Evolutionary conservation across 2,329 filamentous ascomycete genomes (phyloP).

Genomic region (Lasiodiplodia citricola): DNA sequence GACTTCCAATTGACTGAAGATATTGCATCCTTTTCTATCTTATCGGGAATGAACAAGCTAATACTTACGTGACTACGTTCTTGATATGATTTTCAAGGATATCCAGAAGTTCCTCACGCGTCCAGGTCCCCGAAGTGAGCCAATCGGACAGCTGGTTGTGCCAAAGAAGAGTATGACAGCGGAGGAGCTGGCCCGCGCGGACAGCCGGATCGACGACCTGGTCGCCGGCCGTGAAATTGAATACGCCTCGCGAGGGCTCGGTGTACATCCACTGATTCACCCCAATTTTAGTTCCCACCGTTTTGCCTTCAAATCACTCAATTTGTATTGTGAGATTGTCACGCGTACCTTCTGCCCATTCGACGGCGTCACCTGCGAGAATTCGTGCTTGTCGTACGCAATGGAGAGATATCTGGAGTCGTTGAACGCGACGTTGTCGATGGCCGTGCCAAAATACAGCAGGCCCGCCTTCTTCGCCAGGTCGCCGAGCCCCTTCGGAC

Average conservation of each 20-base stretch:
- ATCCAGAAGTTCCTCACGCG: constrained; percentile 60
- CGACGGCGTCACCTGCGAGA: constrained; percentile 68
- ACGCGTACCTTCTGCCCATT: constrained; percentile 61
- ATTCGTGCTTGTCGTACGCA: constrained; percentile 61
- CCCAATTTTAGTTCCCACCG: background rate
- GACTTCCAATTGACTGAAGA: too few species aligned
- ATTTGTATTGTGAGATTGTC: too few species aligned
- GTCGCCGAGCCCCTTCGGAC: constrained; percentile 50
- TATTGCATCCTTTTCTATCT: too few species aligned
- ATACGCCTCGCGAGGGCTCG: constrained; percentile 62
- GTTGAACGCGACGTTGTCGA: constrained; percentile 60
- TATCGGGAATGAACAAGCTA: too few species aligned
- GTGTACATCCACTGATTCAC: constrained; percentile 63
- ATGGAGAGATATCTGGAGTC: constrained; percentile 63
- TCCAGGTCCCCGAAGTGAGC: constrained; percentile 61
- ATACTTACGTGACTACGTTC: constrained; percentile 51
- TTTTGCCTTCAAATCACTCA: too few species aligned
- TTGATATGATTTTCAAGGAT: constrained; percentile 67
- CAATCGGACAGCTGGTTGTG: constrained; percentile 61
- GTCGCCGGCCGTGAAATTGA: constrained; percentile 65
- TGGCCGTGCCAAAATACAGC: constrained; percentile 63
- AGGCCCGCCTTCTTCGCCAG: constrained; percentile 62
- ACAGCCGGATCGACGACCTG: constrained; percentile 48
- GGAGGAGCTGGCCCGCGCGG: constrained; percentile 53
- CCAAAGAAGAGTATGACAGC: constrained; percentile 68